Conservation (phyloP, 164 flowering plant genomes). For the Stephania yunnanensis region DNA sequence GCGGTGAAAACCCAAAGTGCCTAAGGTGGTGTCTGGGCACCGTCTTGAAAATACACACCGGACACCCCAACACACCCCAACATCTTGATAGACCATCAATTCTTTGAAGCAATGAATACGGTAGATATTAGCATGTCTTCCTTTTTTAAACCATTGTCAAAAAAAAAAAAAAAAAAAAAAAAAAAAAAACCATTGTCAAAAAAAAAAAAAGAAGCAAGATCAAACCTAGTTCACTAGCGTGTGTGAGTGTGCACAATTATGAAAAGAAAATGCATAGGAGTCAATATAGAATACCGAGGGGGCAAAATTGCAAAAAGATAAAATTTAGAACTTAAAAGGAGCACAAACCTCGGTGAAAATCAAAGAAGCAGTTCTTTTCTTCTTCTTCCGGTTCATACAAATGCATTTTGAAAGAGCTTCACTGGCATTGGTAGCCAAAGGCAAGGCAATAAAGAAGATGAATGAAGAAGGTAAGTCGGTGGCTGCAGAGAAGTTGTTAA, state of each 20-base stretch:
- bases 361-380: slow-evolving; percentile 13
- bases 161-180: neutral
- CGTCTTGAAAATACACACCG: no score
- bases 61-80: no score
- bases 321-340: neutral
- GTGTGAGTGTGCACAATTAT: no score
- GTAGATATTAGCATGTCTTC: neutral
- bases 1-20: no score
- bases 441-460: slow-evolving; percentile 25
- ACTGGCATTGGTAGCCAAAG: neutral
- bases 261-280: no score
- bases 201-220: neutral
- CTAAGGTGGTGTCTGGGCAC: no score
- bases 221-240: no score
- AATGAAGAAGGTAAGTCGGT: slow-evolving; percentile 22
- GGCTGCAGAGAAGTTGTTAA: slow-evolving; percentile 22
- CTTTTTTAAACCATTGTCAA: neutral
- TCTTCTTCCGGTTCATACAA: neutral
- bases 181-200: no score
- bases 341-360: slow-evolving; percentile 8
- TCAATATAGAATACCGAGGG: no score
- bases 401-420: slow-evolving; percentile 1
- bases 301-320: no score
- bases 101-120: neutral
- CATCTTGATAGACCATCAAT: no score